phyloP scores from a whole-genome alignment of 1,284 basidiomycete species.

The Tylopilus orsonianus region DNA sequence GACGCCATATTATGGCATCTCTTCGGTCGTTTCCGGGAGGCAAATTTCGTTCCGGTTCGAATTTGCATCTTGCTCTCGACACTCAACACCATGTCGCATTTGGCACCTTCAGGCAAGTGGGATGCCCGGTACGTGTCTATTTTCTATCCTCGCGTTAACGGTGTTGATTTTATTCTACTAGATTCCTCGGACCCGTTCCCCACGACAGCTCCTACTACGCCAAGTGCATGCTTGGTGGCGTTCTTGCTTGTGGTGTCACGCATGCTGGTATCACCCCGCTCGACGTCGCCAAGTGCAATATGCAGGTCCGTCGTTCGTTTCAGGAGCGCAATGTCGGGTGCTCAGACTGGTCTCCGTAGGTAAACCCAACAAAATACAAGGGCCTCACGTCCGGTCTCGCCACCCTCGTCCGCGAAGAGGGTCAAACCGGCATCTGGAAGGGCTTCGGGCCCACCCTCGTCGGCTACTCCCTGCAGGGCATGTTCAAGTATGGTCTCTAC shows the following conservation, averaged over 20 bases:
- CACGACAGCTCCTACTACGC: conserved; percentile 73
- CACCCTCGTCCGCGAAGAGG: conserved; percentile 81
- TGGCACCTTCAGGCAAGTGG: conserved; percentile 55
- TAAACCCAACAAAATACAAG: conserved; percentile 75
- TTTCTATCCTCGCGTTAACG: conserved; percentile 8
- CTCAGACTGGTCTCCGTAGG: conserved; percentile 27
- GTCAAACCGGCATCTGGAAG: conserved; percentile 86
- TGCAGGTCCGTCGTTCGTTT: conserved; percentile 69
- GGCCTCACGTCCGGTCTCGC: conserved; percentile 75
- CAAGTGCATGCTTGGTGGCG: conserved; percentile 87
- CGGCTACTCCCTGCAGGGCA: conserved; percentile 94
- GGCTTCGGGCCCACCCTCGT: conserved; percentile 90
- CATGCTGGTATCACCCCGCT: conserved; percentile 93
- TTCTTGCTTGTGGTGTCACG: conserved; percentile 89
- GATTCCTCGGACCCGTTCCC: conserved; percentile 68
- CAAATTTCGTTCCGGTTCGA: conserved; percentile 11
- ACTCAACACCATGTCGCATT: conserved; percentile 32
- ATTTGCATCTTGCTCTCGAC: too few relatives aligned
- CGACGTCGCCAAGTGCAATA: conserved; percentile 97
- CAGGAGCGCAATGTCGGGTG: not conserved
- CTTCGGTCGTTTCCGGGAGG: conserved; percentile 23
- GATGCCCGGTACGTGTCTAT: conserved; percentile 56
- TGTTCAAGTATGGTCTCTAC: conserved; percentile 97
- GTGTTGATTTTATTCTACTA: conserved; percentile 26
- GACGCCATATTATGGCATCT: too few relatives aligned